A percentile compares a stretch with the other conserved stretches of the same genome.
Evolutionary conservation across 352 stramenopile species (phyloP).

Genomic region (Globisporangium ultimum): DNA sequence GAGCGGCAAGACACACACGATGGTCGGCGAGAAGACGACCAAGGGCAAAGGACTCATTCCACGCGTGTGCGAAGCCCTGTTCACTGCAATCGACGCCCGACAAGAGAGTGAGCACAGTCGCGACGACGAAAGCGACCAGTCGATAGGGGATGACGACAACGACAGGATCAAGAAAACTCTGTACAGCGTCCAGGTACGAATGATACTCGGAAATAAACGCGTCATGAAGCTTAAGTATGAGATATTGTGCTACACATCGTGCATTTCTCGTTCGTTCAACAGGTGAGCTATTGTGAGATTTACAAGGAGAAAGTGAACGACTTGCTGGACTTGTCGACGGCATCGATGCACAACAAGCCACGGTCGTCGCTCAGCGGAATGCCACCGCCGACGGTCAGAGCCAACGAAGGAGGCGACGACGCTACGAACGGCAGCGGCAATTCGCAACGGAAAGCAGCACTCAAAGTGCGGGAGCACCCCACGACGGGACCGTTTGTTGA

Average conservation of each 20-base stretch:
- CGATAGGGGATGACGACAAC: slow-evolving; percentile 18
- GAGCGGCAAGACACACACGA: slow-evolving; percentile 82
- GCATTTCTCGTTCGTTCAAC: background rate
- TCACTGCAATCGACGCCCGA: slow-evolving; percentile 54
- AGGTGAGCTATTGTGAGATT: slow-evolving; percentile 84
- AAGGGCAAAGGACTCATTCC: slow-evolving; percentile 72
- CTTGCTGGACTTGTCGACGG: slow-evolving; percentile 43
- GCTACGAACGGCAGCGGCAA: no score
- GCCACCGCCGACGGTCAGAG: slow-evolving; percentile 12
- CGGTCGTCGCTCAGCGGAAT: background rate
- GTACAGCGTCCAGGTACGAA: slow-evolving; percentile 58
- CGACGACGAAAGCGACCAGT: slow-evolving; percentile 1
- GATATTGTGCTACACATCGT: background rate
- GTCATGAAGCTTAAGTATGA: no score
- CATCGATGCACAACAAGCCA: background rate
- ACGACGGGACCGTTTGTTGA: slow-evolving; percentile 84
- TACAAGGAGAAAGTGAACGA: slow-evolving; percentile 89
- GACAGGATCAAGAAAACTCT: slow-evolving; percentile 12
- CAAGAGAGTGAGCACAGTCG: slow-evolving; percentile 19
- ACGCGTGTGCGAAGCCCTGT: slow-evolving; percentile 75
- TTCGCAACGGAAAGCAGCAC: slow-evolving; percentile 15
- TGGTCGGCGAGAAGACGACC: slow-evolving; percentile 68
- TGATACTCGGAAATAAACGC: slow-evolving; percentile 2
- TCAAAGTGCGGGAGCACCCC: slow-evolving; percentile 82
- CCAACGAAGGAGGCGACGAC: background rate